Base-by-base conservation (phyloP, 805 yeast species). In the Geotrichum ghanense region DNA sequence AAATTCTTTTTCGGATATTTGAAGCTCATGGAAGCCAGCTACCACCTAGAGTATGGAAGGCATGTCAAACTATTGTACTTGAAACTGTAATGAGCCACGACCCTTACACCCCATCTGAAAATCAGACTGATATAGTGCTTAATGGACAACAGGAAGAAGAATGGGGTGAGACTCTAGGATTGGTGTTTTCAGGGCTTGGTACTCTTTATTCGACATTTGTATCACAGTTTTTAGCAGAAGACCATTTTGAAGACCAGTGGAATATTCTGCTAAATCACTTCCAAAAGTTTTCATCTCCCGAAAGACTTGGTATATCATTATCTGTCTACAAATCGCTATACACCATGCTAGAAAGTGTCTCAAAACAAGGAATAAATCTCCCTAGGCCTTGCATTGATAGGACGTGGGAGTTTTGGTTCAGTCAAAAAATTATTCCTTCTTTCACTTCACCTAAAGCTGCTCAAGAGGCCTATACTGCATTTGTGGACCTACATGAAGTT, bases 1-100 rank as follows among this genome's bases (percentile, higher is more conserved):
- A 88, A 58, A 90, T 96, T 0, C 79, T 89, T 53, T 86, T 87
- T 64, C 76, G 89, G 52, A 80, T 90, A 23, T 70, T 84, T 50
- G 86, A 83, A 45, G 75, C 89, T 2, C 86, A 83, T 60, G 82
- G 85, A 0, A 56, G 62, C 9, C 66, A 68, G 40, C 66, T 79
- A 17, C 73, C 78, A 0, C 67, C 76, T 1, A 57, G 52, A 14
- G 63, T 61, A 1, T 88, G 96, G 96, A 64, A 71, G 22, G 61
- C 79, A n/a, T 74, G 89, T 2, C 80, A 78, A 55, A 60, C 66
- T 24, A 71, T 81, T 31, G 86, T 85, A 1, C 69, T 89, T 5
- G 71, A 74, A 0, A 52, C 58, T 1, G 52, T 66, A n/a, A 53
- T 65, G 45, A 50, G 16, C 49, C 58, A 3, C 49, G 50, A 6